Conservation (phyloP, 2,329 filamentous ascomycete species). For the Scopulariopsis brevicaulis region DNA sequence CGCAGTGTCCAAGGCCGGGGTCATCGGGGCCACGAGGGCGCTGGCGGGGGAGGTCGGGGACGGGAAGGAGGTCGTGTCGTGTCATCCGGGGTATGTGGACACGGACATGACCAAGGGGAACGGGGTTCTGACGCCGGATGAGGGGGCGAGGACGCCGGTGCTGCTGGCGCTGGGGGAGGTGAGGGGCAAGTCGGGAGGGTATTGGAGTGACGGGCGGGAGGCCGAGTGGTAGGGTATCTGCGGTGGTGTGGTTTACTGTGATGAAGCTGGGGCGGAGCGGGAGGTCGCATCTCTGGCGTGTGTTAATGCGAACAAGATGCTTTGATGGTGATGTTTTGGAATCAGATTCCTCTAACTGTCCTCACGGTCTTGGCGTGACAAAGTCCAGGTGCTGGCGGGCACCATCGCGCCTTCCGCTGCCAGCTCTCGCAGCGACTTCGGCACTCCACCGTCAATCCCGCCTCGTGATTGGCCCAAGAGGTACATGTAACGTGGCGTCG, state of each 20-base stretch:
- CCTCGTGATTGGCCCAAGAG: too few relatives aligned
- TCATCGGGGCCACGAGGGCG: constrained; percentile 26
- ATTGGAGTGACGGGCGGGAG: constrained; percentile 24
- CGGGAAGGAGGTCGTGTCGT: constrained; percentile 21
- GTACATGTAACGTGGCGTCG: neutral
- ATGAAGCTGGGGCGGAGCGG: too few relatives aligned
- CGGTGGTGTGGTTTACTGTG: neutral
- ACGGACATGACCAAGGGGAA: constrained; percentile 33
- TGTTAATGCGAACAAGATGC: too few relatives aligned
- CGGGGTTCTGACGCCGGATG: constrained; percentile 25
- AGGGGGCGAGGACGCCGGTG: constrained; percentile 31
- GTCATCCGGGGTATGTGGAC: constrained; percentile 30
- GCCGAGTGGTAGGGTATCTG: constrained; percentile 17
- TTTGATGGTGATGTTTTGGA: too few relatives aligned
- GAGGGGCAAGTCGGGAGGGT: constrained; percentile 19
- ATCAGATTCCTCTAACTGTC: too few relatives aligned
- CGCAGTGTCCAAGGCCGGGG: constrained; percentile 30
- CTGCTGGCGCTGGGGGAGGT: constrained; percentile 25
- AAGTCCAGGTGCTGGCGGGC: too few relatives aligned
- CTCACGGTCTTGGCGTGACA: too few relatives aligned
- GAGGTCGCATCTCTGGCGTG: too few relatives aligned
- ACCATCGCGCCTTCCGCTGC: too few relatives aligned
- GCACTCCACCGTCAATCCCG: too few relatives aligned
- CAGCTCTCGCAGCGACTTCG: too few relatives aligned
- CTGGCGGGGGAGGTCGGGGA: constrained; percentile 17